These are phyloP conservation scores for Lachnellula cervina DNA, from an alignment of 2,329 filamentous ascomycete species.

Conservation along the genomic window DNA sequence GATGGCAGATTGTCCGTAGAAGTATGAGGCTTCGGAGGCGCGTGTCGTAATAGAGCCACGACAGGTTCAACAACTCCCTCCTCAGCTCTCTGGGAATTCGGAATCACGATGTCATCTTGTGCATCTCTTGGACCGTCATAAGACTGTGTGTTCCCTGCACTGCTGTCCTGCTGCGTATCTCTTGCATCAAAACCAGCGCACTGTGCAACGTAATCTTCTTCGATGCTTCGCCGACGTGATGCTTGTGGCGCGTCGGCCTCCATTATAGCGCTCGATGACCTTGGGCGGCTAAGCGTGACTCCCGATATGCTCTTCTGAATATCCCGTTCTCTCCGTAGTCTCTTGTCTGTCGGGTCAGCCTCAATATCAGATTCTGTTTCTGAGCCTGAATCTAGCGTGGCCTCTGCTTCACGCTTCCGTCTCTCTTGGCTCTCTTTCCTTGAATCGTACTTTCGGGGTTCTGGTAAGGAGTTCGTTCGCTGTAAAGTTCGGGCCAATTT, in stretches of 20 bases:
- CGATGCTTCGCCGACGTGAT: slow-evolving; percentile 16
- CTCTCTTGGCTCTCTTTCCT: slow-evolving; percentile 30
- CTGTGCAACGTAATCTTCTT: slow-evolving; percentile 27
- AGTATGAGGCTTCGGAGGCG: too few species aligned
- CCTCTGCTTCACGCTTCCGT: slow-evolving; percentile 6
- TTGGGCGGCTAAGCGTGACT: slow-evolving; percentile 1
- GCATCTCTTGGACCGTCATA: neutral
- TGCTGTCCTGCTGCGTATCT: slow-evolving; percentile 21
- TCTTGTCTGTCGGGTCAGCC: slow-evolving; percentile 3
- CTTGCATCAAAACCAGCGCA: slow-evolving; percentile 22
- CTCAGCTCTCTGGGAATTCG: slow-evolving; percentile 22
- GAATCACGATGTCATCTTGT: slow-evolving; percentile 24
- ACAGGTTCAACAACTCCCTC: neutral
- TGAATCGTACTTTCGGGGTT: slow-evolving; percentile 23
- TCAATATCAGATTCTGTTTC: slow-evolving; percentile 24
- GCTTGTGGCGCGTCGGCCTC: neutral
- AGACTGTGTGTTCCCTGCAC: neutral
- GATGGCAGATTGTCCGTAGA: neutral
- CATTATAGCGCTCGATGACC: slow-evolving; percentile 1
- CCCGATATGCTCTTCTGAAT: slow-evolving; percentile 16
- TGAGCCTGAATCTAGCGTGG: slow-evolving; percentile 8
- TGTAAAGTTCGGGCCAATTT: slow-evolving; percentile 1
- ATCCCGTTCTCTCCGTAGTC: slow-evolving; percentile 6
- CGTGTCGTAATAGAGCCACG: neutral
- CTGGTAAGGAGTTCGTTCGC: slow-evolving; percentile 6